Evolutionary conservation across 2,329 filamentous ascomycete genomes (phyloP).

Genomic region (Penicillium sp.): DNA sequence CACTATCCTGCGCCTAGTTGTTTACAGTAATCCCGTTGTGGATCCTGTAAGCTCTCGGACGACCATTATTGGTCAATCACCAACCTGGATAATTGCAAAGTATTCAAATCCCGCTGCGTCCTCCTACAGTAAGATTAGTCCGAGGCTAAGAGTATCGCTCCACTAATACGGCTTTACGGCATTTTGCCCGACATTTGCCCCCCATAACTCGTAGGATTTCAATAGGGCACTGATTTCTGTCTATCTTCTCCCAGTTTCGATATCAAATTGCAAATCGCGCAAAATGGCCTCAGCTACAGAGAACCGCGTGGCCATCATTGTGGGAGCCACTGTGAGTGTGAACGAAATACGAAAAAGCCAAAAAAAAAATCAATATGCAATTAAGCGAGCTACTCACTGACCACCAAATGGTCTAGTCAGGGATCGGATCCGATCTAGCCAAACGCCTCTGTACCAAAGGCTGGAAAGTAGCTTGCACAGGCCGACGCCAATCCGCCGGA

Average conservation of each 20-base stretch:
- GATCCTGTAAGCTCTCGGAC: neutral
- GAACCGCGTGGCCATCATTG: slow-evolving; percentile 40
- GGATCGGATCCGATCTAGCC: slow-evolving; percentile 48
- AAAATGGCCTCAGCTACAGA: slow-evolving; percentile 15
- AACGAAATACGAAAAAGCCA: neutral
- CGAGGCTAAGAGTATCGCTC: neutral
- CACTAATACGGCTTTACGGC: no score
- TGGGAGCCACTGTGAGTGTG: slow-evolving; percentile 44
- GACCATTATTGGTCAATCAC: neutral
- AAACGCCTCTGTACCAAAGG: slow-evolving; percentile 36
- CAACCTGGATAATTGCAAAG: neutral
- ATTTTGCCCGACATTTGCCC: neutral
- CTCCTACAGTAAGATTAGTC: neutral
- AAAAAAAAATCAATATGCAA: neutral
- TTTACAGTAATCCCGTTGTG: neutral
- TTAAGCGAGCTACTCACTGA: neutral
- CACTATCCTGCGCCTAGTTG: neutral
- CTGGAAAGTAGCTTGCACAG: slow-evolving; percentile 38
- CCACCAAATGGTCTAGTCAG: slow-evolving; percentile 39
- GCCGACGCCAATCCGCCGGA: slow-evolving; percentile 36
- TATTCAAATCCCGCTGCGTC: neutral
- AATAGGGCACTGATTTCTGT: neutral
- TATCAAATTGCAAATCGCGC: neutral
- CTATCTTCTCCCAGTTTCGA: neutral
- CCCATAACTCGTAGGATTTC: neutral